phyloP scores from a whole-genome alignment of 192 early-diverging fungal species.

The Jimgerdemannia lactiflua region DNA sequence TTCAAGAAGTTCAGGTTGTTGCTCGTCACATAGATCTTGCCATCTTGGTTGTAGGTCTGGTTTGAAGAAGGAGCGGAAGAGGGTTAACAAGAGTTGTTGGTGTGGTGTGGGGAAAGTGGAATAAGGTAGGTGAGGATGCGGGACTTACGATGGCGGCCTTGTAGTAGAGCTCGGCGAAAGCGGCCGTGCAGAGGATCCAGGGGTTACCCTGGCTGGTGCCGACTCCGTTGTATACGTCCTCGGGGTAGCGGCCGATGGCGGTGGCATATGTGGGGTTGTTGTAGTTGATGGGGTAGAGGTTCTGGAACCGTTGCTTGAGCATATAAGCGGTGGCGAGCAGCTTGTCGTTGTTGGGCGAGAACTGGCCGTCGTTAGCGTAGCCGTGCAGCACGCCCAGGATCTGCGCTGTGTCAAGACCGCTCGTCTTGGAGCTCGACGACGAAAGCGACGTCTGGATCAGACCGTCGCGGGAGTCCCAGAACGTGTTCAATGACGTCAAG shows the following conservation, averaged over 20 bases:
- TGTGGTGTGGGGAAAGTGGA: too few relatives aligned
- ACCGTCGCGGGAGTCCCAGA: conserved; percentile 33
- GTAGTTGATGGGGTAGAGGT: conserved; percentile 49
- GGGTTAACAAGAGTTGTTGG: too few relatives aligned
- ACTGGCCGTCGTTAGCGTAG: conserved; percentile 24
- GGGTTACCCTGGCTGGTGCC: conserved; percentile 63
- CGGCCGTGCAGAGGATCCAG: conserved; percentile 67
- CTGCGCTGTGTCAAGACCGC: conserved; percentile 57
- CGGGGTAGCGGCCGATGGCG: conserved; percentile 72
- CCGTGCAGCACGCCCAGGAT: conserved; percentile 55
- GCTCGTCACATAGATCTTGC: conserved; percentile 24
- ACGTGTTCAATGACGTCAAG: conserved; percentile 23
- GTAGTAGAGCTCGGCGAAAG: conserved; percentile 65
- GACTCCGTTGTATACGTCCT: conserved; percentile 74
- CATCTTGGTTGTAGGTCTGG: conserved; percentile 14
- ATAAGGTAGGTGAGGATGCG: neutral
- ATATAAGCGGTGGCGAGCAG: conserved; percentile 27
- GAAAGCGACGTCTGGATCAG: conserved; percentile 28
- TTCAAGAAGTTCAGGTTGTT: conserved; percentile 36
- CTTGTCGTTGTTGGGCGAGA: conserved; percentile 20
- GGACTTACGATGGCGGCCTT: conserved; percentile 24
- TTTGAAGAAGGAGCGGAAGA: too few relatives aligned
- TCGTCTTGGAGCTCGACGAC: conserved; percentile 40
- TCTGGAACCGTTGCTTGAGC: conserved; percentile 23
- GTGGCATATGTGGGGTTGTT: conserved; percentile 29